These are phyloP conservation scores for Achlya hypogyna DNA, from an alignment of 352 stramenopile species.

Conservation along the genomic window DNA sequence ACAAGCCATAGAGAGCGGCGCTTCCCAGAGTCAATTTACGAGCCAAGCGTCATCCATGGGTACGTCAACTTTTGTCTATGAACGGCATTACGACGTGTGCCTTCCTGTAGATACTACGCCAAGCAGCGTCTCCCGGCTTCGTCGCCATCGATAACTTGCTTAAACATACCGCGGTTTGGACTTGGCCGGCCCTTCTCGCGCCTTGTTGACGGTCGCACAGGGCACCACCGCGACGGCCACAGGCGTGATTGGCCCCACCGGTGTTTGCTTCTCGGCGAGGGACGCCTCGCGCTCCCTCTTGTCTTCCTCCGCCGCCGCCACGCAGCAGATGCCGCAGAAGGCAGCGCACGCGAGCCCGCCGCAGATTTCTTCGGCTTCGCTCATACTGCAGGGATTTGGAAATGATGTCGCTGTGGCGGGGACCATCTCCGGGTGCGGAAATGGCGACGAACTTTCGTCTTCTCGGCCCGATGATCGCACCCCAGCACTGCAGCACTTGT, in stretches of 20 bases:
- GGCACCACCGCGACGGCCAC: conserved; percentile 41
- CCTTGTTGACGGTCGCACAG: not conserved
- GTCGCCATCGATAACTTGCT: not conserved
- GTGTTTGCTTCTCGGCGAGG: conserved; percentile 28
- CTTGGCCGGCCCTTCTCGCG: not conserved
- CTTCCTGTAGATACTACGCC: not conserved
- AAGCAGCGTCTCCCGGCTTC: not conserved
- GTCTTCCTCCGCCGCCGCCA: conserved; percentile 68
- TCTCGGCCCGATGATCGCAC: too few relatives aligned
- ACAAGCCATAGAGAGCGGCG: not conserved
- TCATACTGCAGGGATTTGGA: conserved; percentile 30
- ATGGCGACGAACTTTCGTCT: not conserved
- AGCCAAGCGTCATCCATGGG: not conserved
- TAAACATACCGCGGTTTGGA: not conserved
- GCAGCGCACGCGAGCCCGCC: conserved; percentile 58
- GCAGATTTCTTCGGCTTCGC: conserved; percentile 65
- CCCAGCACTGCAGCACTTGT: too few relatives aligned
- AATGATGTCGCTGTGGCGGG: not conserved
- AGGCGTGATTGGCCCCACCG: conserved; percentile 54
- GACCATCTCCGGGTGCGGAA: not conserved
- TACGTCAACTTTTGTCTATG: not conserved
- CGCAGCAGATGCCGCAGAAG: conserved; percentile 66
- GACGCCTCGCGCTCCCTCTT: conserved; percentile 55
- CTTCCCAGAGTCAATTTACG: not conserved
- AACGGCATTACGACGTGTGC: not conserved